Conservation (phyloP, 345 rosid genomes). For the Brassica nigra region DNA sequence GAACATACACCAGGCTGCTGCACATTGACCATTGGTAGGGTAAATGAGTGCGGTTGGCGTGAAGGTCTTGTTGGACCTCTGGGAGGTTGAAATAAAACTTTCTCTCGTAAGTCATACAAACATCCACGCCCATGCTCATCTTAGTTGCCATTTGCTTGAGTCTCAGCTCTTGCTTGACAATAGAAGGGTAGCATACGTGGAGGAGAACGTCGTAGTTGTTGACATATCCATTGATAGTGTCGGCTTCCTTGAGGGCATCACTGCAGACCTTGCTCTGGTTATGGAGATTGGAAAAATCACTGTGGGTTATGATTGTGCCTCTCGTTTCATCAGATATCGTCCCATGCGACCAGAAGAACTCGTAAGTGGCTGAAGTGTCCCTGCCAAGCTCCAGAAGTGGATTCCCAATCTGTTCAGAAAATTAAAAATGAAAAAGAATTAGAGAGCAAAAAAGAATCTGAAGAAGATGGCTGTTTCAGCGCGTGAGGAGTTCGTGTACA, state of each 20-base stretch:
- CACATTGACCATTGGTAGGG: conserved; percentile 82
- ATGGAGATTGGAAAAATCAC: conserved; percentile 65
- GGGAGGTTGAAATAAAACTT: conserved; percentile 76
- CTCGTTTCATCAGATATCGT: conserved; percentile 86
- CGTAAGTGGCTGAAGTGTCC: conserved; percentile 59
- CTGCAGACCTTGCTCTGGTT: conserved; percentile 51
- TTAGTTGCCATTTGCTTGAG: conserved; percentile 72
- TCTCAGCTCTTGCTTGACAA: conserved; percentile 81
- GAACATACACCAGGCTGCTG: conserved; percentile 30
- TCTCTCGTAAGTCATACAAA: conserved; percentile 73
- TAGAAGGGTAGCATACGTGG: conserved; percentile 71
- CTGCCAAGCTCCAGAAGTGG: conserved; percentile 75
- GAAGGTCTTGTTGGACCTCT: conserved; percentile 90
- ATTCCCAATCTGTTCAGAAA: conserved; percentile 75
- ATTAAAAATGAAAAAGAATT: neutral
- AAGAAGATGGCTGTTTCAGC: too few relatives aligned
- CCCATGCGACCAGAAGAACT: conserved; percentile 87
- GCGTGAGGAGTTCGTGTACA: too few relatives aligned
- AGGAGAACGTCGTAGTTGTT: conserved; percentile 72
- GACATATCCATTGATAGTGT: conserved; percentile 37
- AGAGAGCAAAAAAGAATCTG: neutral
- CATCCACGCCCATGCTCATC: conserved; percentile 77
- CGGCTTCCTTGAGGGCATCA: conserved; percentile 37
- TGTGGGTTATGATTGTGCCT: conserved; percentile 55
- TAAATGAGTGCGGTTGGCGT: conserved; percentile 70